phyloP scores from a whole-genome alignment of 495 filamentous ascomycete species.

The Lasiosphaeriaceae sp. region DNA sequence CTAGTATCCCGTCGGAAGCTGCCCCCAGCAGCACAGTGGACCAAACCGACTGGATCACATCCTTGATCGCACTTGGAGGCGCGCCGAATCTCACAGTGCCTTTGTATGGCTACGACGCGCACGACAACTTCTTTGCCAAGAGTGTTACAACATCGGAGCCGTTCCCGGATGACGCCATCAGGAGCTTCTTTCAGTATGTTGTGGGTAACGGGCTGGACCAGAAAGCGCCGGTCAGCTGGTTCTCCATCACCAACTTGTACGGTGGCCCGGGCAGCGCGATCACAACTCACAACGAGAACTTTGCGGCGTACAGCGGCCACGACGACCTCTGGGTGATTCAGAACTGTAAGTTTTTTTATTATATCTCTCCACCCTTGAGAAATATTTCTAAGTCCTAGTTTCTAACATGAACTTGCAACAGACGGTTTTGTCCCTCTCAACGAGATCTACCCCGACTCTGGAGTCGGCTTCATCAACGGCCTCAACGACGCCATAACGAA shows the following conservation, averaged over 20 bases:
- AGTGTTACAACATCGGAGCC: constrained; percentile 11
- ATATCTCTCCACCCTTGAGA: not conserved
- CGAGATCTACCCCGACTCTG: constrained; percentile 5
- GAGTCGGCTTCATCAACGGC: constrained; percentile 8
- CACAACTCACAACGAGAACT: constrained; percentile 1
- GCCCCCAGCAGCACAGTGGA: not conserved
- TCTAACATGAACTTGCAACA: not conserved
- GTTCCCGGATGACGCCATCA: constrained; percentile 1
- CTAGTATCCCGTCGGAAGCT: not conserved
- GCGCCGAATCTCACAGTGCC: constrained; percentile 4
- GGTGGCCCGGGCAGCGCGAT: constrained; percentile 17
- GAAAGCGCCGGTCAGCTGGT: constrained; percentile 7
- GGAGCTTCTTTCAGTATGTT: constrained; percentile 8
- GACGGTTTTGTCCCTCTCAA: not conserved
- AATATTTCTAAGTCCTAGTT: not conserved
- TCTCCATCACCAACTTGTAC: constrained; percentile 18
- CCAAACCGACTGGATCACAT: constrained; percentile 9
- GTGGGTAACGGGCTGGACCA: not conserved
- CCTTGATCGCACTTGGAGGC: constrained; percentile 6
- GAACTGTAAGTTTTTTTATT: constrained; percentile 8
- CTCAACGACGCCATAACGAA: constrained; percentile 11
- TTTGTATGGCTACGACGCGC: constrained; percentile 5
- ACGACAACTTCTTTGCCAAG: constrained; percentile 20
- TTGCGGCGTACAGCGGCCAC: constrained; percentile 14
- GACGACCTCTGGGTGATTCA: constrained; percentile 18